Evolutionary conservation across 2,329 filamentous ascomycete genomes (phyloP).

Genomic region (Aureobasidium melanogenum): DNA sequence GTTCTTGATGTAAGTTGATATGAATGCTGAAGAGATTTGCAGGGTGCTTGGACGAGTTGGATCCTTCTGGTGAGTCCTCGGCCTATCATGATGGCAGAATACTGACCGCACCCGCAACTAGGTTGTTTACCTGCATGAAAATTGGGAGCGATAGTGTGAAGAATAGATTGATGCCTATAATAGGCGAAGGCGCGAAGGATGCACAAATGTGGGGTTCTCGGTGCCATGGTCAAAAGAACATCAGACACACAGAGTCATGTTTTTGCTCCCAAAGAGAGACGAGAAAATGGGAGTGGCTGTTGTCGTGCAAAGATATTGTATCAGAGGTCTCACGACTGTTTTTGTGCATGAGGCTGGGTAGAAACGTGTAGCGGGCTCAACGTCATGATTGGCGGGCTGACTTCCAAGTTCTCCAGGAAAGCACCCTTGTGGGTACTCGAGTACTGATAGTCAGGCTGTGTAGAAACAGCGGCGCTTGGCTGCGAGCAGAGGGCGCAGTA

Average conservation of each 20-base stretch:
- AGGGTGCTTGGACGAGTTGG: not conserved
- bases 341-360: not conserved
- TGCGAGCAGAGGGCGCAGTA: not conserved
- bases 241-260: not conserved
- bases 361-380: not conserved
- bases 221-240: not conserved
- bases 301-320: not conserved
- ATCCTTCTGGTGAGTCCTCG: not conserved
- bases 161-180: not conserved
- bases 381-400: not conserved
- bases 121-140: not conserved
- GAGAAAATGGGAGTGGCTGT: not conserved
- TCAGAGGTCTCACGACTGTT: not conserved
- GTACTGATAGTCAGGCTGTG: not conserved
- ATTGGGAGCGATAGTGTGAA: not conserved
- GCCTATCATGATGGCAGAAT: not conserved
- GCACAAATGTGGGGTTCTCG: not conserved
- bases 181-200: conserved; percentile 6
- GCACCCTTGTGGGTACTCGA: not conserved
- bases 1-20: not conserved
- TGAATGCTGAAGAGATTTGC: not conserved
- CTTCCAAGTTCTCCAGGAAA: not conserved
- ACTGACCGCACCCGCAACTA: not conserved
- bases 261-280: not conserved
- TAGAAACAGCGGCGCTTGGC: not conserved